Conservation (phyloP, 805 yeast species). For the Metschnikowia aberdeeniae region DNA sequence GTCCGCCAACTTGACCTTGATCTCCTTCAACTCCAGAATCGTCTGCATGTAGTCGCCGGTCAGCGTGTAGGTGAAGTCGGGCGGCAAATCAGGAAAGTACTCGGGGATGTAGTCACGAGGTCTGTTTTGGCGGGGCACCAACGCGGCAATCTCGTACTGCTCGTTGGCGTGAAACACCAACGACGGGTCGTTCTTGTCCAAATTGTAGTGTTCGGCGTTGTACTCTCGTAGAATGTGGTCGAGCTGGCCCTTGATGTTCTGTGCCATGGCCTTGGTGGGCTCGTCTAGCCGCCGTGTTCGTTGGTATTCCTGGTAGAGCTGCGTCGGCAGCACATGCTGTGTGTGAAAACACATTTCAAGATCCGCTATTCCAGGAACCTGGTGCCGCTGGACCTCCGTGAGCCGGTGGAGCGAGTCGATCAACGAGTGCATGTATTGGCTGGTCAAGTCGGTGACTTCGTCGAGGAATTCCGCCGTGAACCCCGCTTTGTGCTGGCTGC, state of each 20-base stretch:
- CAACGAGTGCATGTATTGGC: conserved; percentile 33
- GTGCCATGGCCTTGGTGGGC: conserved; percentile 4
- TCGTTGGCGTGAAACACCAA: conserved; percentile 52
- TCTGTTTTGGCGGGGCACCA: conserved; percentile 49
- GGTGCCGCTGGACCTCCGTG: conserved; percentile 58
- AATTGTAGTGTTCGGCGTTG: conserved; percentile 17
- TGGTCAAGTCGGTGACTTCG: conserved; percentile 26
- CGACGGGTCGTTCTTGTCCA: conserved; percentile 38
- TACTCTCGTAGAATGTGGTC: conserved; percentile 12
- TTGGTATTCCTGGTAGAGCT: conserved; percentile 34
- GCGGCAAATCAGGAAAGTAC: conserved; percentile 88
- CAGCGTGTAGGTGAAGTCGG: conserved; percentile 84
- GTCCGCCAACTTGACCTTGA: conserved; percentile 68
- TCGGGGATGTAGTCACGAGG: conserved; percentile 52
- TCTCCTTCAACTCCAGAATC: conserved; percentile 62
- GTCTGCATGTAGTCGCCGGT: conserved; percentile 66
- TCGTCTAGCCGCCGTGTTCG: conserved; percentile 9
- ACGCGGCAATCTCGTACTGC: conserved; percentile 46
- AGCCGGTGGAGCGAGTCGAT: conserved; percentile 43
- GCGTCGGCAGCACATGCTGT: conserved; percentile 37
- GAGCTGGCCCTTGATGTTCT: conserved; percentile 7
- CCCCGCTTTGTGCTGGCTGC: conserved; percentile 15
- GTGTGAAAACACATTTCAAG: conserved; percentile 41
- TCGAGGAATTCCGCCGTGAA: conserved; percentile 27
- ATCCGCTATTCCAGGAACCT: conserved; percentile 51